phyloP scores from a whole-genome alignment of 805 yeast genomes.

The Ogataea kodamae region DNA sequence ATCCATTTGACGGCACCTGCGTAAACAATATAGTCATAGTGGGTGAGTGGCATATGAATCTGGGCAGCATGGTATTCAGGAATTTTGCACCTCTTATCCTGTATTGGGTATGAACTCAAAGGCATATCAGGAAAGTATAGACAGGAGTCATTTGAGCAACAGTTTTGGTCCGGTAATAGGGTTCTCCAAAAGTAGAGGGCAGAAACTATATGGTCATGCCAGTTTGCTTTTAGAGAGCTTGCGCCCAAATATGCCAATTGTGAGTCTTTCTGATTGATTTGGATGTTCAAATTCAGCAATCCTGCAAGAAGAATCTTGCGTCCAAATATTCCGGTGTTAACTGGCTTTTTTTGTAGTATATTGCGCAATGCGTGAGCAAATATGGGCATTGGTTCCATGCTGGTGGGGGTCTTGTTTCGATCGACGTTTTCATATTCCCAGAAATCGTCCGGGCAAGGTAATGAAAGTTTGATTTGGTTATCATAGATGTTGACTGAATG shows the following conservation, averaged over 20 bases:
- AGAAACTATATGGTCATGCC: conserved; percentile 62
- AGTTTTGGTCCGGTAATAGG: conserved; percentile 29
- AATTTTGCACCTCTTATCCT: conserved; percentile 45
- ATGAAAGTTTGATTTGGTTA: conserved; percentile 51
- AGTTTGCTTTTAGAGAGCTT: conserved; percentile 35
- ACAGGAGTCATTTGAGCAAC: conserved; percentile 20
- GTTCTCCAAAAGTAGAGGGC: conserved; percentile 64
- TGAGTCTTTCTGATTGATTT: conserved; percentile 54
- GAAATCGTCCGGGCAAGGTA: conserved; percentile 56
- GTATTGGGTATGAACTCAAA: conserved; percentile 10
- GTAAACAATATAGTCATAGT: conserved; percentile 69
- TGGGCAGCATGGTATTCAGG: conserved; percentile 71
- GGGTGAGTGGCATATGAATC: conserved; percentile 57
- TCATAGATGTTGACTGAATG: conserved; percentile 52
- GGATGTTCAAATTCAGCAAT: conserved; percentile 54
- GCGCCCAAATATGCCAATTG: conserved; percentile 42
- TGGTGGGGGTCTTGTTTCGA: conserved; percentile 17
- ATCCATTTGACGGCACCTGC: conserved; percentile 76
- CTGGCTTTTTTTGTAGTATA: conserved; percentile 44
- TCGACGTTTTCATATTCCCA: conserved; percentile 38
- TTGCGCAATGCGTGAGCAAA: conserved; percentile 31
- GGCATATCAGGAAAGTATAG: conserved; percentile 12
- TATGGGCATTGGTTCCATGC: conserved; percentile 19
- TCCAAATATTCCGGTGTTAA: conserved; percentile 50
- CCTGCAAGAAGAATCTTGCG: conserved; percentile 61